These are phyloP conservation scores for sorghum (Sorghum bicolor) DNA, from an alignment of 176 grass and related monocot genomes.

Conservation along the genomic window Sorghum_bicolor_NCBIv3 NC_012870.2:76886501-76887000, in stretches of 20 bases:
- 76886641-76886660: neutral
- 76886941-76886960: neutral
- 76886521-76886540: too few species aligned
- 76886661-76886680: neutral
- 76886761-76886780: neutral
- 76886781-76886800: neutral
- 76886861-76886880: neutral
- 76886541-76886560: too few species aligned
- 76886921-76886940: neutral
- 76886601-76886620: neutral
- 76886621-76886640: neutral
- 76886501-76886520: too few species aligned
- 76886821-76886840: neutral
- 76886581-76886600: neutral
- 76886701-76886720: neutral
- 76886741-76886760: neutral
- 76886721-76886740: neutral
- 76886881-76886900: neutral
- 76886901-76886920: neutral
- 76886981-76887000: neutral
- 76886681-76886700: neutral
- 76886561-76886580: too few species aligned
- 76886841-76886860: neutral
- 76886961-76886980: neutral
- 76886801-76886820: neutral